phyloP scores from a whole-genome alignment of 2,329 filamentous ascomycete genomes.

The Venturiaceae sp. region DNA sequence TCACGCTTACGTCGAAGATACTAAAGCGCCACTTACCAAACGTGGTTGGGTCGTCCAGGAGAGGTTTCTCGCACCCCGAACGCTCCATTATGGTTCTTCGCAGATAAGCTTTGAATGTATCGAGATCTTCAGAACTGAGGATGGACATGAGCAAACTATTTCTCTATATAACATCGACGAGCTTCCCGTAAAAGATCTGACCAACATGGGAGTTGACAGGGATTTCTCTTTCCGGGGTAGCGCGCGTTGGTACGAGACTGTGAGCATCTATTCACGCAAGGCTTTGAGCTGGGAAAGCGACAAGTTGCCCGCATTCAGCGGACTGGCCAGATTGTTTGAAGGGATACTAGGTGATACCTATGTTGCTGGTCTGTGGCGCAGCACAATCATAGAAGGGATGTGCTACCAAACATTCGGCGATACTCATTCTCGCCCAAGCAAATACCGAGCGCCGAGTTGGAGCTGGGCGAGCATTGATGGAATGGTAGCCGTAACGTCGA shows the following conservation, averaged over 20 bases:
- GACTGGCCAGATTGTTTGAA: background rate
- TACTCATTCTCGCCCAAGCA: background rate
- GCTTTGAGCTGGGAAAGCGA: background rate
- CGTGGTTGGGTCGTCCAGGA: conserved; percentile 18
- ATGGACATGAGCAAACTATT: background rate
- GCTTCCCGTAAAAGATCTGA: background rate
- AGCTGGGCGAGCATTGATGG: conserved; percentile 9
- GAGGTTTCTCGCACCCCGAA: conserved; percentile 12
- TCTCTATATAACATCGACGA: background rate
- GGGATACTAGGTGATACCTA: background rate
- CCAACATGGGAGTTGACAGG: background rate
- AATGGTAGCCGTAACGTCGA: background rate
- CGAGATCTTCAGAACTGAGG: background rate
- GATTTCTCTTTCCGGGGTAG: background rate
- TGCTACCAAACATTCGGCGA: background rate
- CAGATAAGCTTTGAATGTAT: conserved; percentile 1
- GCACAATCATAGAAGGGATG: background rate
- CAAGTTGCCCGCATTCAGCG: conserved; percentile 3
- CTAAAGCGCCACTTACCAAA: background rate
- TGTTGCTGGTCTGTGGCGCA: background rate
- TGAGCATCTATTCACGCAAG: background rate
- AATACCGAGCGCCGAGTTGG: conserved; percentile 8
- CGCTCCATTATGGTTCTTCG: conserved; percentile 11
- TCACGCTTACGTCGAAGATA: background rate
- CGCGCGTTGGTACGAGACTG: background rate